Evolutionary conservation across 2,329 filamentous ascomycete genomes (phyloP), one percentile per base, ranked within the genome.

Genomic region (Penicillium oxalicum): DNA sequence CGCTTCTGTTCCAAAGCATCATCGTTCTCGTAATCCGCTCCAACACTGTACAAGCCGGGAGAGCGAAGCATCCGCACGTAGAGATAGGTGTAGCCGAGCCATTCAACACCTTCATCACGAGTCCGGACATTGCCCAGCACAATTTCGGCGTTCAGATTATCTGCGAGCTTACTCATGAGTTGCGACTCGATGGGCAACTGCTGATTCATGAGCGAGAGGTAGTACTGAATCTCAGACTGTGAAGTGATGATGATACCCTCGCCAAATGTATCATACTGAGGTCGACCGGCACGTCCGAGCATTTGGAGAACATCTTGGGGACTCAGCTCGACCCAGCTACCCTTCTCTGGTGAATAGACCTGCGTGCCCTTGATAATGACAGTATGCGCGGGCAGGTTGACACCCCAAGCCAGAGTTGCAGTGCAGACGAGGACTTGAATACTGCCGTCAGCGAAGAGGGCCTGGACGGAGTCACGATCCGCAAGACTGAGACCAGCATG

Each of bases 311-410:
- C 91, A 72, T 98, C 93, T 67, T 98, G 93, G 9, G 93, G 93
- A 63, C 91, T 96, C 46, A 98, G 73, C 67, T 98, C 94, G 18
- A 98, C 91, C 91, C 93, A 98, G 69, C 88, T 93, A 74, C 93
- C 93, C 74, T 96, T 97, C 67, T 98, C 93, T 0, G 93, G 93
- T 0, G 93, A 97, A 72, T 98, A 98, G 18, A 98, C 86, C 64
- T 95, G 90, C 1, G 93, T 98, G 47, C 93, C 93, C 72, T 98
- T 98, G 76, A 98, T 98, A 65, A 98, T 91, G 63, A 98, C 93
- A 0, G 93, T 97, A 65, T 98, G 93, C 2, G 93, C 93, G 4
- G 93, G 93, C 64, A 98, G 74, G 70, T 98, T 98, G 65, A 98
- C 93, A 82, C 93, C 93, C 93, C 93, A 98, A 25, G 93, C 93